Evolutionary conservation across 169 alveolate genomes (phyloP).

Genomic region (Plasmodium fragile): DNA sequence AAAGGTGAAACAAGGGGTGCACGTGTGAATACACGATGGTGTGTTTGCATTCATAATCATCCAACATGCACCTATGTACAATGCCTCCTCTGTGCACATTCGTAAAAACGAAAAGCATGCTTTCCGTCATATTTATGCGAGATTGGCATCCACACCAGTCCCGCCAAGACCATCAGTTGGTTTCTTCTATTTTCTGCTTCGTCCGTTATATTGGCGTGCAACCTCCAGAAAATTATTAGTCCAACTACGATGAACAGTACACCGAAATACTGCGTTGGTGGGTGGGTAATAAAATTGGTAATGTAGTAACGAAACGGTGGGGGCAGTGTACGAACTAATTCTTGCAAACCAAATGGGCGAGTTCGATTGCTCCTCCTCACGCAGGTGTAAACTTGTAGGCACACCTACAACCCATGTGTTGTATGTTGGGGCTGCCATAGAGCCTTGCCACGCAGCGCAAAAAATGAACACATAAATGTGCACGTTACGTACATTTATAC

Average conservation of each 20-base stretch:
- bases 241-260: constrained; percentile 92
- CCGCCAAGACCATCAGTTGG: constrained; percentile 82
- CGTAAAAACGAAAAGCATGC: constrained; percentile 4
- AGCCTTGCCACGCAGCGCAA: not conserved
- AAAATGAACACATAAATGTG: not conserved
- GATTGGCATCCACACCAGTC: constrained; percentile 80
- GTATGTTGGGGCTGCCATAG: not conserved
- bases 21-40: not conserved
- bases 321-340: not conserved
- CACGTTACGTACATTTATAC: not conserved
- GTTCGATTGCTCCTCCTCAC: not conserved
- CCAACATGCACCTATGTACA: not conserved
- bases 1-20: not conserved
- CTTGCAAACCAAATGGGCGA: not conserved
- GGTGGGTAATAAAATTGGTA: not conserved
- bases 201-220: constrained; percentile 79
- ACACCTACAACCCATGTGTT: not conserved
- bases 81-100: not conserved
- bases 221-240: constrained; percentile 91
- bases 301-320: not conserved
- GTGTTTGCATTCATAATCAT: not conserved
- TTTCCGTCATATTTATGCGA: constrained; percentile 33
- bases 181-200: constrained; percentile 79
- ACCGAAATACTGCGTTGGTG: constrained; percentile 90
- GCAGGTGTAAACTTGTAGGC: not conserved